These are phyloP conservation scores for Wickerhamiella vanderwaltii DNA, from an alignment of 805 yeast species.

Conservation along the genomic window DNA sequence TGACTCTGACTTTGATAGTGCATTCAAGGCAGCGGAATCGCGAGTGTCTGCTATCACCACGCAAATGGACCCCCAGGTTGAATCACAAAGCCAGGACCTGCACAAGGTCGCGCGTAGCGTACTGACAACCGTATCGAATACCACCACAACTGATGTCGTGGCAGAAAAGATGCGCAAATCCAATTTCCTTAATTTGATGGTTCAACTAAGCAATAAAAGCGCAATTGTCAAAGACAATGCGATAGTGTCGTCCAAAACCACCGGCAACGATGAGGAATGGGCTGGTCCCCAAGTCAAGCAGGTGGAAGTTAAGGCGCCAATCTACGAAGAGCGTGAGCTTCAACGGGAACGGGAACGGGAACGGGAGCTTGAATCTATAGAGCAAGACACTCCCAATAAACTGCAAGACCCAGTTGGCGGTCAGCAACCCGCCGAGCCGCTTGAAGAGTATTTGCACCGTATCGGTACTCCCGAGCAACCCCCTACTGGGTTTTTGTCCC, in stretches of 20 bases:
- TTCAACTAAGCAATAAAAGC: conserved; percentile 11
- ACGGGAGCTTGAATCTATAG: not conserved
- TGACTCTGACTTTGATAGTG: conserved; percentile 15
- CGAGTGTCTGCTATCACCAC: conserved; percentile 3
- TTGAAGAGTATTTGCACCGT: conserved; percentile 18
- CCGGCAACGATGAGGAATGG: not conserved
- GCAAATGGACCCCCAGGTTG: not conserved
- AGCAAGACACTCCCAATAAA: not conserved
- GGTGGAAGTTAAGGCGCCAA: conserved; percentile 11
- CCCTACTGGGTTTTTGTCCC: conserved; percentile 6
- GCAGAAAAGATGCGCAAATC: conserved; percentile 18
- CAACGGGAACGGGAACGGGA: not conserved
- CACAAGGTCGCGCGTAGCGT: conserved; percentile 17
- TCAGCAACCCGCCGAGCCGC: conserved; percentile 19
- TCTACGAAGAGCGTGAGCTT: conserved; percentile 12
- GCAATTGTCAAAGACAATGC: conserved; percentile 5
- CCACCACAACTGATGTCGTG: conserved; percentile 13
- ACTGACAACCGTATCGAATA: conserved; percentile 13
- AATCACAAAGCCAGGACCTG: conserved; percentile 12
- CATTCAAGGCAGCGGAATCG: conserved; percentile 17
- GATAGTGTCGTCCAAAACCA: not conserved
- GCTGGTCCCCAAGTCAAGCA: conserved; percentile 11
- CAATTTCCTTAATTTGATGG: conserved; percentile 19
- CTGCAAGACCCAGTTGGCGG: conserved; percentile 10
- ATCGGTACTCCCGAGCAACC: conserved; percentile 11